Evolutionary conservation across 305 asterid genomes (phyloP), one percentile per base, ranked within the genome.

Genomic region (Nicotiana rustica): DNA sequence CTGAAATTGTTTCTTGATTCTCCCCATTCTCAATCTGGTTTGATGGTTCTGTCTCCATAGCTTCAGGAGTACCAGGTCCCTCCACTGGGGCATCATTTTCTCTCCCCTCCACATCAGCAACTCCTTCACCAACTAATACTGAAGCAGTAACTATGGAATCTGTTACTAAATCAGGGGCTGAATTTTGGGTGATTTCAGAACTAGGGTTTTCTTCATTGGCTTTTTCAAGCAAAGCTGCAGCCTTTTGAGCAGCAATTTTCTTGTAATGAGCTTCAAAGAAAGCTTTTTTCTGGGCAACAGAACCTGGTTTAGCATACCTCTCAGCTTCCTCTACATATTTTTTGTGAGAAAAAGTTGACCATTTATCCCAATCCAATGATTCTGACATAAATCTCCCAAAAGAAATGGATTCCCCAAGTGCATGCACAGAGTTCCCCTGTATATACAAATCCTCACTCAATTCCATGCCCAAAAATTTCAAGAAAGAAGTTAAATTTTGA

Each of bases 191-290:
- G 49, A 76, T 17, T 76, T 56, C 67, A 76, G 66, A 76, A 31
- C 31, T 56, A n/a, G 80, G 67, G 49, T 56, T 76, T 31, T 56
- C 67, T 76, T 56, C 89, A 81, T 86, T 89, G 70, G 89, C 91
- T 80, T 87, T 92, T 87, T 92, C 93, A 29, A 91, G 92, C 84
- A 88, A 80, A 25, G 97, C 95, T 6, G 95, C 97, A 5, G 96
- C 98, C 64, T 92, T 93, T 79, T 88, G 89, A n/a, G 97, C 96
- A 36, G 98, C 99, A 82, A 93, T 93, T 82, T 87, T 90, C 94
- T 90, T 96, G 92, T 94, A 96, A 84, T 94, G 98, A 75, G 99
- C 99, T 90, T 96, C 99, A 61, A 96, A 96, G 88, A 94, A 96
- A 29, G 97, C 99, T 79, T 96, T 96, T 84, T 92, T 96, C 88